Evolutionary conservation across 805 yeast species (phyloP), one percentile per base, ranked within the genome.

Genomic region (Schizosaccharomyces japonicus): DNA sequence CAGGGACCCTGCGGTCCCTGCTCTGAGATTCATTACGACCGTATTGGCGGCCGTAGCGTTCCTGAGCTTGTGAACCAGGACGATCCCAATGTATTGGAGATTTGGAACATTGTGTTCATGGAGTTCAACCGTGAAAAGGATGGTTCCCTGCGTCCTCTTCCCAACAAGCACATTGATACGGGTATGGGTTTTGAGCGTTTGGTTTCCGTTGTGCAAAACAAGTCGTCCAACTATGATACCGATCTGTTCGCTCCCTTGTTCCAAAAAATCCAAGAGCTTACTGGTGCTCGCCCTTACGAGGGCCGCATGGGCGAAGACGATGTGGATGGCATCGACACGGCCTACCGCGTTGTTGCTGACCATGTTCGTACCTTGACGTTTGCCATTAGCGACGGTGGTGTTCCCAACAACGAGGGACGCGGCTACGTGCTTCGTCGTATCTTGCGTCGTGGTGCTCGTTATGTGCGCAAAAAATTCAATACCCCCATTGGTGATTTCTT

Each of bases 1-100:
- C 96, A 87, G 68, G 99, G 99, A 55, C 99, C 99, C 45, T 90
- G 99, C 69, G 99, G 99, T 52, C 99, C 99, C 47, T 92, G 98
- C 67, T 80, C 94, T 23, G 99, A 90, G 65, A 73, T 90, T 56
- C 99, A 90, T 64, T 90, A 83, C 63, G 99, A 90, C 65, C 77
- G 98, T 66, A 84, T 90, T 54, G 46, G 46, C 10, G 95, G 96
- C 50, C 78, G 99, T 69, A 87, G 90, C 59, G 98, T 96, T 49
- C 69, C 95, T 17, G 57, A 65, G 52, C 70, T 92, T 53, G 99
- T 90, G 57, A 90, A 90, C 62, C 75, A 74, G 76, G 99, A 90
- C 65, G 99, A 90, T 63, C 98, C 99, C 51, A 82, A 87, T 61
- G 99, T 90, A 50, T 70, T 90, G 56, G 99, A 90, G 68, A 78